These are phyloP conservation scores for Fusarium poae DNA, from an alignment of 2,329 filamentous ascomycete genomes.

Conservation along the genomic window DNA sequence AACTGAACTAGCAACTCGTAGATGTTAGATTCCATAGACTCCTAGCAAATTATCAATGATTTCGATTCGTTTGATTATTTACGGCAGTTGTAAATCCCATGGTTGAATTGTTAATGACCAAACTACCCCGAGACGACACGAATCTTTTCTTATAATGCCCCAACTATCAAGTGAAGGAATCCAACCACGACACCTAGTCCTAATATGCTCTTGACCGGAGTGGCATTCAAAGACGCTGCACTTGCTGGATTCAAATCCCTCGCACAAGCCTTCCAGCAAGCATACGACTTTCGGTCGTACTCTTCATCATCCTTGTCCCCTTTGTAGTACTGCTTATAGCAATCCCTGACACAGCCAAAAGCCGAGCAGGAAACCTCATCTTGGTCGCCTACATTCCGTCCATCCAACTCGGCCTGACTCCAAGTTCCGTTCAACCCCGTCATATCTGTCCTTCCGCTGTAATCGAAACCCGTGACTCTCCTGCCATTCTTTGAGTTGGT, in stretches of 20 bases:
- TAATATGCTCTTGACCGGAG: not conserved
- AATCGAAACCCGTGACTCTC: slow-evolving; percentile 35
- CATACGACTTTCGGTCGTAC: slow-evolving; percentile 18
- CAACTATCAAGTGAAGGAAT: slow-evolving; percentile 1
- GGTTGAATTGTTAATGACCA: no score
- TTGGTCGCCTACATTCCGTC: slow-evolving; percentile 28
- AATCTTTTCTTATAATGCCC: not conserved
- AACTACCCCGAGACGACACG: not conserved
- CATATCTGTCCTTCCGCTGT: slow-evolving; percentile 28
- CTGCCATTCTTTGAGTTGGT: slow-evolving; percentile 19
- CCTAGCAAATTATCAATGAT: not conserved
- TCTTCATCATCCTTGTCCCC: slow-evolving; percentile 35
- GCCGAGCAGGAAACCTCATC: slow-evolving; percentile 41
- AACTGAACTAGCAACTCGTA: not conserved
- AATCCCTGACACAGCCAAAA: slow-evolving; percentile 38
- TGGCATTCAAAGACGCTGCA: not conserved
- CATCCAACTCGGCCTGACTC: slow-evolving; percentile 43
- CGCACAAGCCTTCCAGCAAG: slow-evolving; percentile 36
- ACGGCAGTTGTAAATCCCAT: not conserved
- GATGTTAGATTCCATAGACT: no score
- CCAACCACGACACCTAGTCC: not conserved
- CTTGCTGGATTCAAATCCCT: slow-evolving; percentile 34
- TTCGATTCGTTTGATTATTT: not conserved
- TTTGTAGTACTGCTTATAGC: slow-evolving; percentile 38
- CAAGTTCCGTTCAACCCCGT: slow-evolving; percentile 43